Percentiles rank a stretch among this genome's conserved stretches.
phyloP scores from a whole-genome alignment of 768 basidiomycete genomes.

The Cubamyces lactineus region DNA sequence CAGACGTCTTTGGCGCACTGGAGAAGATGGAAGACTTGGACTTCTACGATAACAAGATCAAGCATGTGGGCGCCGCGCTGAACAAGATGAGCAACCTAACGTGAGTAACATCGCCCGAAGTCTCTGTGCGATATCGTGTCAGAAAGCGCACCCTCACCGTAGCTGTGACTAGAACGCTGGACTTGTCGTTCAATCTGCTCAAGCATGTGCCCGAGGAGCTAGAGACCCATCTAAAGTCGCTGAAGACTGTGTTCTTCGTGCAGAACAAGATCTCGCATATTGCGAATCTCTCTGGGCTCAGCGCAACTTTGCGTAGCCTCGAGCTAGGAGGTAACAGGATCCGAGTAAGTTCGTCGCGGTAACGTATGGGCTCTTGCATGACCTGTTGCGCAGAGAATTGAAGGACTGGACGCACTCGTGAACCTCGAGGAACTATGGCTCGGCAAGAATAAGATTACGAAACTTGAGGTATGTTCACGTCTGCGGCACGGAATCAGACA shows the following conservation, averaged over 20 bases:
- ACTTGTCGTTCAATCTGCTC: conserved; percentile 94
- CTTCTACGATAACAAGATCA: conserved; percentile 94
- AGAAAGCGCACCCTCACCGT: neutral
- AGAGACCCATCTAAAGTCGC: conserved; percentile 50
- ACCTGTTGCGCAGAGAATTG: conserved; percentile 67
- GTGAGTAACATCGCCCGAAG: conserved; percentile 44
- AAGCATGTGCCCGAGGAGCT: conserved; percentile 69
- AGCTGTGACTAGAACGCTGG: conserved; percentile 62
- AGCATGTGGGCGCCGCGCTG: conserved; percentile 68
- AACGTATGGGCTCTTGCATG: neutral
- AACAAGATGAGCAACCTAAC: conserved; percentile 55
- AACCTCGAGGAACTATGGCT: conserved; percentile 94
- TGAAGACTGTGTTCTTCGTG: conserved; percentile 88
- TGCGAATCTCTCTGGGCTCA: conserved; percentile 57
- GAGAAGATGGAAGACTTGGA: conserved; percentile 85
- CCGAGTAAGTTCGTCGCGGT: conserved; percentile 57
- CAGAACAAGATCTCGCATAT: conserved; percentile 94
- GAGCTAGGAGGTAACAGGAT: conserved; percentile 95
- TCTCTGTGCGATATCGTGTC: neutral
- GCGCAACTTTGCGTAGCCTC: conserved; percentile 69
- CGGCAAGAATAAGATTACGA: conserved; percentile 95
- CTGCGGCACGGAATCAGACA: neutral
- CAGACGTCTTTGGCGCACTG: conserved; percentile 68
- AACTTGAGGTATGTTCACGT: conserved; percentile 66
- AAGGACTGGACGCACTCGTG: conserved; percentile 77